Conservation (phyloP, 1,284 basidiomycete genomes). For the Ganoderma lucidum region DNA sequence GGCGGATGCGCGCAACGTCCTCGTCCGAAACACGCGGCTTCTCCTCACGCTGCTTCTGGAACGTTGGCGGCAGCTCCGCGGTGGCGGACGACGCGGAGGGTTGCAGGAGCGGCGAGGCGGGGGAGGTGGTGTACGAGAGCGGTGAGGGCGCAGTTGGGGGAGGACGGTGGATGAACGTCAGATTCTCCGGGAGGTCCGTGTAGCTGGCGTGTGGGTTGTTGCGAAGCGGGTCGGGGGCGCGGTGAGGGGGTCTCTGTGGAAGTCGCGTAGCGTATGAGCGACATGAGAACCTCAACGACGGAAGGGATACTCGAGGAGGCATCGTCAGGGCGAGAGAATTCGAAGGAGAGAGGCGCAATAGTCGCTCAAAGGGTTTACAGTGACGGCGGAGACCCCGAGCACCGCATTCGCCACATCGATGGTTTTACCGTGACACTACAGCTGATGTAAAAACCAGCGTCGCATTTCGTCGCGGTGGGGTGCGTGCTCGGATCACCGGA, state of each 20-base stretch:
- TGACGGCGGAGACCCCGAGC: not conserved
- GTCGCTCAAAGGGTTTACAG: not conserved
- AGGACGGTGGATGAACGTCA: conserved; percentile 82
- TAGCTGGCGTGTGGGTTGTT: conserved; percentile 65
- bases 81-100: conserved; percentile 41
- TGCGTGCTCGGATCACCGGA: no score
- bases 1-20: conserved; percentile 61
- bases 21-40: conserved; percentile 56
- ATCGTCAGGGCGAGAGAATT: not conserved
- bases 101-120: conserved; percentile 70
- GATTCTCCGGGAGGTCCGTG: conserved; percentile 59
- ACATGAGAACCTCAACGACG: conserved; percentile 23
- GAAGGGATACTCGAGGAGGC: conserved; percentile 30
- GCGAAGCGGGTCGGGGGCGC: conserved; percentile 71
- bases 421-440: no score
- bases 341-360: not conserved
- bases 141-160: conserved; percentile 77
- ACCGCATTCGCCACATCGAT: not conserved
- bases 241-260: conserved; percentile 63
- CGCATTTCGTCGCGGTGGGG: no score
- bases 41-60: conserved; percentile 44
- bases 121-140: conserved; percentile 69
- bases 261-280: conserved; percentile 54
- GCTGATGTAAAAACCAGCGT: no score
- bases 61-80: conserved; percentile 55